Percentiles rank a stretch among this genome's conserved stretches.
These are phyloP conservation scores for Paracamarosporium sp. DNA, from an alignment of 2,329 filamentous ascomycete genomes.

Conservation along the genomic window DNA sequence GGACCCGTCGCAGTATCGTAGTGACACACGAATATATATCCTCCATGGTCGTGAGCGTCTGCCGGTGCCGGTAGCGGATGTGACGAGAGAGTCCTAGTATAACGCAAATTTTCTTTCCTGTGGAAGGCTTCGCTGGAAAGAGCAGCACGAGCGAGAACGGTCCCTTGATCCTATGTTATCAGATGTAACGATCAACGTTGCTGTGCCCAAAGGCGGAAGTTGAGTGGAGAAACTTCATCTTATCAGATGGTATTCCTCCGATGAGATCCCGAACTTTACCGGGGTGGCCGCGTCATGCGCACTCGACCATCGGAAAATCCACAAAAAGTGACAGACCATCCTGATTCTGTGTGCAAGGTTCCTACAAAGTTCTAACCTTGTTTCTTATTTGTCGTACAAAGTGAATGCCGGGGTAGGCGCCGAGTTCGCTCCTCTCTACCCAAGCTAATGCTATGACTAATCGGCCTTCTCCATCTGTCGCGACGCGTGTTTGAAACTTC, in stretches of 20 bases:
- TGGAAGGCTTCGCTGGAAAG: background rate
- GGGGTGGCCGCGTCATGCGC: background rate
- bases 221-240: background rate
- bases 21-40: background rate
- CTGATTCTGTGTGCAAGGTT: background rate
- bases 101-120: background rate
- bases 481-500: background rate
- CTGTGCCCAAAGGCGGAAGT: background rate
- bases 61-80: background rate
- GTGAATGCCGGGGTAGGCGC: too few species aligned
- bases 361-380: background rate
- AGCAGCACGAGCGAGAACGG: background rate
- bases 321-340: background rate
- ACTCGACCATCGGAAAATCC: background rate
- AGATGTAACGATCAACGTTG: background rate
- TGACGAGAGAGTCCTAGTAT: background rate
- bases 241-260: background rate
- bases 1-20: background rate
- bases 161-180: background rate
- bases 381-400: background rate
- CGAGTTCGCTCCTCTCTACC: background rate
- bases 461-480: background rate
- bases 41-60: background rate
- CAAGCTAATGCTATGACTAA: background rate
- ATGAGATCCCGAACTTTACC: background rate